Evolutionary conservation across 768 basidiomycete genomes (phyloP), one percentile per base, ranked within the genome.

Genomic region (Podaxis pistillaris): DNA sequence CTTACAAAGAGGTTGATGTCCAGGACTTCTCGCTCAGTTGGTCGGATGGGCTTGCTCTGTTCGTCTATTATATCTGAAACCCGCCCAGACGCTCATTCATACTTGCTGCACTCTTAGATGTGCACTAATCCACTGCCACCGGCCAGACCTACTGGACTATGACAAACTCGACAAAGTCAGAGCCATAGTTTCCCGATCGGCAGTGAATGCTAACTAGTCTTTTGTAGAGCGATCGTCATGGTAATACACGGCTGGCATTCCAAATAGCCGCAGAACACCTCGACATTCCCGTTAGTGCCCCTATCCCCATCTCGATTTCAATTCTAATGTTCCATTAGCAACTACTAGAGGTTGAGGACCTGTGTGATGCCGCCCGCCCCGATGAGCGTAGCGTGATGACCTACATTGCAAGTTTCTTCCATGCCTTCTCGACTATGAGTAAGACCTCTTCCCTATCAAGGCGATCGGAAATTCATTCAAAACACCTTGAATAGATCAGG

Each of bases 321-420:
- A 33, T 52, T 37, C 44, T 37, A 5, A 26, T 41, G 57, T 9
- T 24, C 51, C 56, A 24, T 49, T 36, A 97, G 94, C 93, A 92
- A 89, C 79, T 99, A 3, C 84, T 99, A 19, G 97, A 99, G 81
- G 96, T 98, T 0, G 90, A 94, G 59, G 97, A 99, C 79, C 74
- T 99, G 33, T 96, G 94, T 67, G 94, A 95, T 70, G 85, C 88
- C 0, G 79, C 79, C n/a, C 85, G 83, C 52, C 96, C 96, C 0
- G 97, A 99, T 73, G 97, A 99, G 75, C 88, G 94, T 40, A 94
- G 91, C 74, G 93, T 98, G 11, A 98, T 98, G 94, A 98, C 95
- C 4, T 98, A 98, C 67, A 90, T 99, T 51, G 97, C 97, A 37
- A 93, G 93, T 68, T 98, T 84, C 76, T 99, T 99, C 81, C 97